Conservation (phyloP, 305 asterid species). For the Andrographis paniculata region DNA sequence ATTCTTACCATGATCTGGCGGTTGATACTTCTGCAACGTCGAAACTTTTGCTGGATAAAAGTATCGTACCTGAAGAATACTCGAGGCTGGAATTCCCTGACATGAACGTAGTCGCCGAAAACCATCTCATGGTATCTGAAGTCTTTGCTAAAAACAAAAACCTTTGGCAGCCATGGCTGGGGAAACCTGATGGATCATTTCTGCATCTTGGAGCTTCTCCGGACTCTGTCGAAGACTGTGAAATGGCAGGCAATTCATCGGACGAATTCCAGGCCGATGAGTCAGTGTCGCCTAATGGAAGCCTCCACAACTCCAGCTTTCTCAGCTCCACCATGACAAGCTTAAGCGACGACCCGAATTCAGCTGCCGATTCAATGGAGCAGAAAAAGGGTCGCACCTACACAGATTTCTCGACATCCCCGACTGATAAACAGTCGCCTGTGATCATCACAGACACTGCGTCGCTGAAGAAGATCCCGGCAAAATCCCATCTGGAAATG, state of each 20-base stretch:
- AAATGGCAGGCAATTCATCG: slow-evolving; percentile 40
- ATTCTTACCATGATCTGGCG: slow-evolving; percentile 16
- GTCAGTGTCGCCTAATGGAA: slow-evolving; percentile 26
- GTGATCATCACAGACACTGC: slow-evolving; percentile 3
- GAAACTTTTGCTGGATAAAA: slow-evolving; percentile 38
- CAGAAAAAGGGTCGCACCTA: slow-evolving; percentile 25
- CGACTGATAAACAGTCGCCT: too few relatives aligned
- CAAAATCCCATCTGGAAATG: too few relatives aligned
- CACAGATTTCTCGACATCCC: too few relatives aligned
- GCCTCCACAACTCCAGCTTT: slow-evolving; percentile 38
- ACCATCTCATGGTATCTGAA: slow-evolving; percentile 49
- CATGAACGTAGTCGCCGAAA: slow-evolving; percentile 28
- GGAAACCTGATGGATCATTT: slow-evolving; percentile 47
- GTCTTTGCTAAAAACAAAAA: slow-evolving; percentile 33
- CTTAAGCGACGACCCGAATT: slow-evolving; percentile 40
- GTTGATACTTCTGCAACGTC: slow-evolving; percentile 25
- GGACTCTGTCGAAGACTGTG: slow-evolving; percentile 36
- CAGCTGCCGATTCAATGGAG: slow-evolving; percentile 34
- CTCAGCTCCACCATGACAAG: slow-evolving; percentile 54
- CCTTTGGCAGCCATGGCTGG: slow-evolving; percentile 29
- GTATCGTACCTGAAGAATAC: slow-evolving; percentile 28
- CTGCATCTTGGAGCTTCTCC: slow-evolving; percentile 43
- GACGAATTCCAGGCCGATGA: slow-evolving; percentile 23
- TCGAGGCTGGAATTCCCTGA: slow-evolving; percentile 54
- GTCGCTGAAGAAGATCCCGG: slow-evolving; percentile 19